Evolutionary conservation across 495 filamentous ascomycete genomes (phyloP).

Genomic region (Immersiella caudata): DNA sequence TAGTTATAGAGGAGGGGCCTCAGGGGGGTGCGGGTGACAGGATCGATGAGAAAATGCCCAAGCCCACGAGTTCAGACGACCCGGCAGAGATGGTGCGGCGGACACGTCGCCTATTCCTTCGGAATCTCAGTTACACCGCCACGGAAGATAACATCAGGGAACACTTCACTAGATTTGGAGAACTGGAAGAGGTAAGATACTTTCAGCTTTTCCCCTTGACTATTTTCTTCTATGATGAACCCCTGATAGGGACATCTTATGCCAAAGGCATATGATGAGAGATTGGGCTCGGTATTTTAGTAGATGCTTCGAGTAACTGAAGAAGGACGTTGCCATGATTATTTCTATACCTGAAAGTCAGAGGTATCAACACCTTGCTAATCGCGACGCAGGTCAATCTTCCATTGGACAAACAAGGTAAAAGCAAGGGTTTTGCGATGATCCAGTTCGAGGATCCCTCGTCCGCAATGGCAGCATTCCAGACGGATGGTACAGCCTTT

Average conservation of each 20-base stretch:
- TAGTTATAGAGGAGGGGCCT: neutral
- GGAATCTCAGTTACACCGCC: conserved; percentile 83
- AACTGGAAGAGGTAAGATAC: conserved; percentile 80
- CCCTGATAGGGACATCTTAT: conserved; percentile 99
- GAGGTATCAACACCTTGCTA: conserved; percentile 32
- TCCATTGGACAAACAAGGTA: conserved; percentile 65
- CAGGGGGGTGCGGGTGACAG: conserved; percentile 8
- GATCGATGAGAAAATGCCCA: conserved; percentile 26
- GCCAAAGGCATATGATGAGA: conserved; percentile 61
- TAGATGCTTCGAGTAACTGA: conserved; percentile 62
- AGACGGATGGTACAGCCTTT: conserved; percentile 79
- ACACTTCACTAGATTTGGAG: conserved; percentile 70
- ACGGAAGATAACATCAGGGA: conserved; percentile 75
- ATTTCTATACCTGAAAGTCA: conserved; percentile 28
- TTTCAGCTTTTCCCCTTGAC: conserved; percentile 27
- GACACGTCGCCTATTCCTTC: conserved; percentile 77
- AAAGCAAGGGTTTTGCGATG: conserved; percentile 87
- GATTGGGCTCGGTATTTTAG: conserved; percentile 64
- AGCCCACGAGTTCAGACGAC: conserved; percentile 37
- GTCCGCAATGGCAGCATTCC: conserved; percentile 75
- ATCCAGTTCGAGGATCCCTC: conserved; percentile 71
- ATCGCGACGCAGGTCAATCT: conserved; percentile 70
- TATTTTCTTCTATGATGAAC: conserved; percentile 75
- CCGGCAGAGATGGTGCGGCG: conserved; percentile 52
- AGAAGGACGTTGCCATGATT: conserved; percentile 36